Evolutionary conservation across 2,329 filamentous ascomycete species (phyloP), one percentile per base, ranked within the genome.

Genomic region (Ustilaginoidea virens): DNA sequence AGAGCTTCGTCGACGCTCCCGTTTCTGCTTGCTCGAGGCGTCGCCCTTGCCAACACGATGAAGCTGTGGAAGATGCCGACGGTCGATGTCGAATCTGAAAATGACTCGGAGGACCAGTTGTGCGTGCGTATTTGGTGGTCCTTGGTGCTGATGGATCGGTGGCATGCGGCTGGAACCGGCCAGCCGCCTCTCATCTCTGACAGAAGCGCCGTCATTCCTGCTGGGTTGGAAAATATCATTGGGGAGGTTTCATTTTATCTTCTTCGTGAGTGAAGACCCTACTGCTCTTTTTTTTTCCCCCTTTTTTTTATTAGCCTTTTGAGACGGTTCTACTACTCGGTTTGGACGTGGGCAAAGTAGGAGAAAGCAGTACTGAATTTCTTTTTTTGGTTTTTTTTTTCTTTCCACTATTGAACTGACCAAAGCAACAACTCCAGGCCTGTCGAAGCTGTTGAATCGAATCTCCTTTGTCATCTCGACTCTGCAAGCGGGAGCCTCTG

Each of bases 61-160:
- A 71, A 69, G 40, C 56, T 81, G 33, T 73, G 53, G 53, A 45
- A 45, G 30, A 43, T 47, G 17, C 42, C 42, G 6, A 39, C 41
- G 0, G 74, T 58, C 25, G 59, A 61, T 29, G 48, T 52, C 4
- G 60, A 65, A 5, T 47, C 56, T 7, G 68, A 75, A 29, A 43
- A 56, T 3, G 72, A 80, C 43, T 66, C 65, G 13, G 69, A 75
- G 25, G 69, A 74, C 28, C 68, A 69, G 12, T 54, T 81, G 4
- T 64, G 65, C 2, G 58, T 74, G 28, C 65, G 74, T 24, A 65
- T 75, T 12, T 83, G 78, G 78, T 81, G 74, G 72, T 69, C 71
- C 10, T 54, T 83, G 19, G 66, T 81, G 25, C 63, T 78, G 36
- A 64, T 83, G 37, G 78, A 83, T 42, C 66, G 76, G 11, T 83